phyloP scores from a whole-genome alignment of 257 asterid genomes.

The Cordia subcordata region DNA sequence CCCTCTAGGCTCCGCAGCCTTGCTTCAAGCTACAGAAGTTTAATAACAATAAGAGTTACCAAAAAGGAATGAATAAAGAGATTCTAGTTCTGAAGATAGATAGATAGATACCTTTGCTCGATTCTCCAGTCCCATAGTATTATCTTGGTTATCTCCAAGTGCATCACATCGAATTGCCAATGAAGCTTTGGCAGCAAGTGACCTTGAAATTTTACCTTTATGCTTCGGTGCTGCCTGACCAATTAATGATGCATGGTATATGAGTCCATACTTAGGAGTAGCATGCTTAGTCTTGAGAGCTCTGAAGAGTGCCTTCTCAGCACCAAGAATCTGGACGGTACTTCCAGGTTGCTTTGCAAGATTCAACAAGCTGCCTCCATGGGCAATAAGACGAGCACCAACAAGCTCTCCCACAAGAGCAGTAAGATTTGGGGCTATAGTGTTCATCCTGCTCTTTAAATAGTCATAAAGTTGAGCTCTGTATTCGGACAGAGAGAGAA shows the following conservation, averaged over 20 bases:
- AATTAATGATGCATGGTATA: conserved; percentile 85
- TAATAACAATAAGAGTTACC: neutral
- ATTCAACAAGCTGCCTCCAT: conserved; percentile 87
- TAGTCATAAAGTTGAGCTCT: conserved; percentile 84
- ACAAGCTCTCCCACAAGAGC: conserved; percentile 95
- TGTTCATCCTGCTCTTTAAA: conserved; percentile 82
- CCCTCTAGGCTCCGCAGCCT: conserved; percentile 73
- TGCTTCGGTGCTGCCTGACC: conserved; percentile 95
- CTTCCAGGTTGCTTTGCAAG: conserved; percentile 98
- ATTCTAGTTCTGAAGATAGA: neutral
- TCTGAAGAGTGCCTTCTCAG: conserved; percentile 88
- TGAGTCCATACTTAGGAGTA: conserved; percentile 87
- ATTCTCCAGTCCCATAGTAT: conserved; percentile 78
- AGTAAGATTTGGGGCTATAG: conserved; percentile 87
- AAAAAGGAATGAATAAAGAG: neutral
- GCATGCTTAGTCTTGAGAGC: conserved; percentile 90
- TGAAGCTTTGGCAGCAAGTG: conserved; percentile 86
- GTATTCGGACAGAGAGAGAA: conserved; percentile 72
- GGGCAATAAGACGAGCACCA: conserved; percentile 93
- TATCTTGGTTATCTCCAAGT: conserved; percentile 68
- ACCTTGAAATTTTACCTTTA: conserved; percentile 85
- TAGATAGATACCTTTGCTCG: conserved; percentile 44
- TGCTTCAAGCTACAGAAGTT: conserved; percentile 57
- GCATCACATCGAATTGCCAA: conserved; percentile 82
- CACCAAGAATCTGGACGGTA: conserved; percentile 91